These are phyloP conservation scores for Biscutella laevigata DNA, from an alignment of 441 rosid species.

Conservation along the genomic window DNA sequence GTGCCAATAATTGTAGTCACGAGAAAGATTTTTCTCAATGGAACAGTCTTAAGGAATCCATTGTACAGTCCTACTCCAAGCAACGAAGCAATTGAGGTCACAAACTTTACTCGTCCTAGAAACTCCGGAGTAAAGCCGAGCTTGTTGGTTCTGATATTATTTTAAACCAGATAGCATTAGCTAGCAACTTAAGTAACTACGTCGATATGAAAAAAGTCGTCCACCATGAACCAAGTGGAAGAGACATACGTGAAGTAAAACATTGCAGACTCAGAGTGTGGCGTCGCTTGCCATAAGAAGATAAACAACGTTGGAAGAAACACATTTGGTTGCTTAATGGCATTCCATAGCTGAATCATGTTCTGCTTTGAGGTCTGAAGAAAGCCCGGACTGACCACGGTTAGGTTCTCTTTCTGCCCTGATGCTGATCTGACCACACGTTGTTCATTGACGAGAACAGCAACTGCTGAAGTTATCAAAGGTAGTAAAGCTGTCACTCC, in stretches of 20 bases:
- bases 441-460: slow-evolving; percentile 85
- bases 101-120: slow-evolving; percentile 87
- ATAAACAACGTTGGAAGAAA: slow-evolving; percentile 80
- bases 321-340: slow-evolving; percentile 74
- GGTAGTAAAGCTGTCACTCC: slow-evolving; percentile 84
- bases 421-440: slow-evolving; percentile 36
- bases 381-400: slow-evolving; percentile 39
- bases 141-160: slow-evolving; percentile 65
- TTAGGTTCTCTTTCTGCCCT: slow-evolving; percentile 34
- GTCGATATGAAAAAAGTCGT: slow-evolving; percentile 3
- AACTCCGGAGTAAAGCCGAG: slow-evolving; percentile 94
- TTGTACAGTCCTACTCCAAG: slow-evolving; percentile 86
- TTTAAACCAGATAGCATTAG: slow-evolving; percentile 11
- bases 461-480: slow-evolving; percentile 79
- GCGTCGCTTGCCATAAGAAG: slow-evolving; percentile 98
- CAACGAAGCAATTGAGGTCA: slow-evolving; percentile 83
- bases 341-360: slow-evolving; percentile 57
- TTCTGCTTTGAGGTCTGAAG: slow-evolving; percentile 59
- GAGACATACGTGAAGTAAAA: slow-evolving; percentile 80
- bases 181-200: slow-evolving; percentile 4
- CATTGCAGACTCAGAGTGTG: slow-evolving; percentile 95
- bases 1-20: slow-evolving; percentile 66
- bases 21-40: slow-evolving; percentile 71
- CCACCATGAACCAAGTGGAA: neutral
- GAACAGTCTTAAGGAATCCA: slow-evolving; percentile 75